phyloP scores from a whole-genome alignment of 345 rosid species.

The Brassica nigra region DNA sequence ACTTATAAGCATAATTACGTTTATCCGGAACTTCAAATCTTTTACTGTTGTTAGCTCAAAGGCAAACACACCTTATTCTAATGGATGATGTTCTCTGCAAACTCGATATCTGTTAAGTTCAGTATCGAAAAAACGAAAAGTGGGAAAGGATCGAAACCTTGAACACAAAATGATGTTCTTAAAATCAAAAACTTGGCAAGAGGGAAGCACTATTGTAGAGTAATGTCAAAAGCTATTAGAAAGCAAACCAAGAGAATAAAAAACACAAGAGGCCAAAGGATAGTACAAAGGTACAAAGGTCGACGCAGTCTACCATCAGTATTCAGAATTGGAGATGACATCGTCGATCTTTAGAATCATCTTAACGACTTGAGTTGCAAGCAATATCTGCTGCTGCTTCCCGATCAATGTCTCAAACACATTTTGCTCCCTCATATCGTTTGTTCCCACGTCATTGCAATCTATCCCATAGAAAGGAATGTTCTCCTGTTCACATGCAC shows the following conservation, averaged over 20 bases:
- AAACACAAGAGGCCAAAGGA: background rate
- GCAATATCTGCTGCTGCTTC: slow-evolving; percentile 91
- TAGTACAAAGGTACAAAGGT: background rate
- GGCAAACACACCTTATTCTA: background rate
- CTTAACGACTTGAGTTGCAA: slow-evolving; percentile 96
- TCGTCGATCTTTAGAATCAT: slow-evolving; percentile 95
- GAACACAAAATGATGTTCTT: slow-evolving; percentile 12
- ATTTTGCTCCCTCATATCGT: slow-evolving; percentile 82
- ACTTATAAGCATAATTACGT: background rate
- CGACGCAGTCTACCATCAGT: slow-evolving; percentile 26
- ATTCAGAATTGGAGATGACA: slow-evolving; percentile 80
- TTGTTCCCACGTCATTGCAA: slow-evolving; percentile 91
- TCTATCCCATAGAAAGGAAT: slow-evolving; percentile 78
- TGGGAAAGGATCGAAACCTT: background rate
- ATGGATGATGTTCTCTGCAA: background rate
- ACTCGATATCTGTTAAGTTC: background rate
- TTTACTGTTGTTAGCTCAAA: too few relatives aligned
- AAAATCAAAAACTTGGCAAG: background rate
- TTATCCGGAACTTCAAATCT: background rate
- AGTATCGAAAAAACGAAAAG: background rate
- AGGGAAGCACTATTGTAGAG: background rate
- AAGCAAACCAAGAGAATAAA: background rate
- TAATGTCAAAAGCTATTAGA: slow-evolving; percentile 20
- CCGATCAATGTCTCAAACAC: slow-evolving; percentile 92
- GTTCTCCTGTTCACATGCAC: slow-evolving; percentile 59